Evolutionary conservation across 140 eudicot species (phyloP), one percentile per base, ranked within the genome.

Genomic region (Flaveria floridana): DNA sequence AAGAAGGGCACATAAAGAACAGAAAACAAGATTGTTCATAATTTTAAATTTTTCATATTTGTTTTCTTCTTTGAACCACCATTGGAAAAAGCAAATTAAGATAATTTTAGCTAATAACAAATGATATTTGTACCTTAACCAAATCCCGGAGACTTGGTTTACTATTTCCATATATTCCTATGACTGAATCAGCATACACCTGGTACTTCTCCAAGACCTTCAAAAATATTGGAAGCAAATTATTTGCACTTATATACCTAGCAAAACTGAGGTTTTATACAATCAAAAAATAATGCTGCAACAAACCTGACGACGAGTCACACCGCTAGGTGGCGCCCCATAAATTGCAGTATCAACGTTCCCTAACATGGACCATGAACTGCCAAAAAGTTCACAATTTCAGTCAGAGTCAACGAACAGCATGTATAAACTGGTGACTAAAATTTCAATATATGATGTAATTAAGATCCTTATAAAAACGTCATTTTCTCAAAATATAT

Each of bases 121-220:
- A 65, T 15, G 20, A 67, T n/a, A 74, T 9, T 2, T 50, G 66
- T 88, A 93, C 99, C 92, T 87, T 90, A 26, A 86, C 84, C 82
- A 93, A 68, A 67, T 93, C 99, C 65, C 99, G 87, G 50, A 93
- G 73, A 80, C 84, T 83, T 78, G 99, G 99, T 79, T 77, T 90
- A 56, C 83, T 83, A 42, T 86, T 82, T 61, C 94, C 99, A 80
- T 90, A 81, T 64, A 47, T 84, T 75, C 93, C 91, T 59, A 93
- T 50, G 57, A 87, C 83, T 48, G 99, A 90, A 77, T 93, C 99
- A 18, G 87, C 97, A 74, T 90, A 93, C 19, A 86, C 86, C 83
- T 90, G 96, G 80, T 88, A 93, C 77, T 88, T 74, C 73, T 93
- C 91, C 79, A 93, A 87, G 25, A 93, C 97, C 99, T 93, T 72